Percentiles rank a stretch among this genome's conserved stretches.
Conservation (phyloP, 176 grass and related monocot genomes). For the Pontederia crassipes region DNA sequence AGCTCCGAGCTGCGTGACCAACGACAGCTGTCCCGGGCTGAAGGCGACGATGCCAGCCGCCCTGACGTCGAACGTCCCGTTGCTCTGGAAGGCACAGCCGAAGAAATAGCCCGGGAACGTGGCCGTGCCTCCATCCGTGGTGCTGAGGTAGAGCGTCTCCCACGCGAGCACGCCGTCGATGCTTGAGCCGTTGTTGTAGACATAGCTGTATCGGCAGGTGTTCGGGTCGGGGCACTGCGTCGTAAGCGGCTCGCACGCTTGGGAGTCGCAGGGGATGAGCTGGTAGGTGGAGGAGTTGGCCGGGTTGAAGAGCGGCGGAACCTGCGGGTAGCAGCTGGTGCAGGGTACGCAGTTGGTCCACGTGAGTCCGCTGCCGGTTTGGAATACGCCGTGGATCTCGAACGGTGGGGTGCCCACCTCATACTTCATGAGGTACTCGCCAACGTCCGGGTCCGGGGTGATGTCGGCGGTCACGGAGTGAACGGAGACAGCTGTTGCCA, state of each 20-base stretch:
- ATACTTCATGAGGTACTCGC: no score
- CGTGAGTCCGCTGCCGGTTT: neutral
- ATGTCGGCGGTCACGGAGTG: no score
- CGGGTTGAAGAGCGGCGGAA: neutral
- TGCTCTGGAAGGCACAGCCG: neutral
- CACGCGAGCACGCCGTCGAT: neutral
- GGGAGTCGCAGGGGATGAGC: neutral
- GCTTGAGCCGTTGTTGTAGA: neutral
- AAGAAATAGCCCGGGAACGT: neutral
- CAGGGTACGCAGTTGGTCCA: constrained; percentile 5
- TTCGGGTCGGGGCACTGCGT: neutral
- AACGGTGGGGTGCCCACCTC: neutral
- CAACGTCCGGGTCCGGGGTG: no score
- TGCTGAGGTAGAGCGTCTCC: neutral
- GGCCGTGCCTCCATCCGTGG: neutral
- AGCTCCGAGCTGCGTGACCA: neutral
- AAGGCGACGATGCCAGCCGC: neutral
- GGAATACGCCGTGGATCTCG: neutral
- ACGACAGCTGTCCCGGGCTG: neutral
- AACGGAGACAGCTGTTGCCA: no score
- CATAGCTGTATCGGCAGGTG: neutral
- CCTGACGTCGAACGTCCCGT: neutral
- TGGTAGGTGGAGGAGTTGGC: neutral
- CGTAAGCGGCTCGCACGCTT: neutral
- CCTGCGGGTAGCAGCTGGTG: neutral